Conservation (phyloP, 257 asterid species). For the Solanum gandarillasii region DNA sequence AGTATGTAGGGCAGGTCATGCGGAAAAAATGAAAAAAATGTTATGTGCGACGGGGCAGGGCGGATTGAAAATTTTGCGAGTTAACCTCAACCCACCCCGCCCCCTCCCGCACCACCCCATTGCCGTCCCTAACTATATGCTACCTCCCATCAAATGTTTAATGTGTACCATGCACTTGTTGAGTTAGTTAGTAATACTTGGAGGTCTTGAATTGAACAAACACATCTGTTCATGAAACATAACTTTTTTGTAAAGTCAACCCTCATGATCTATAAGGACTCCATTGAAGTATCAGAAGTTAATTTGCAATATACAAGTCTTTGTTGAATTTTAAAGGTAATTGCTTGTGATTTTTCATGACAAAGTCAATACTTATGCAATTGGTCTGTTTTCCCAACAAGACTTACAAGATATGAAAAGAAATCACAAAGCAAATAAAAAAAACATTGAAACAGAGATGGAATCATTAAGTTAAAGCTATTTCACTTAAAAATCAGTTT, state of each 20-base stretch:
- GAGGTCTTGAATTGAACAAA: neutral
- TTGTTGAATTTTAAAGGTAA: neutral
- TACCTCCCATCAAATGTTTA: neutral
- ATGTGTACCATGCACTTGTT: neutral
- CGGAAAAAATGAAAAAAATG: no score
- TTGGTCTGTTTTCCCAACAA: neutral
- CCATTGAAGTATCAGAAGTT: neutral
- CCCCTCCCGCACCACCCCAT: no score
- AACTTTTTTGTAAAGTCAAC: neutral
- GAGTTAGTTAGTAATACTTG: neutral
- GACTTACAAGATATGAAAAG: neutral
- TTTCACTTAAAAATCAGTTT: neutral
- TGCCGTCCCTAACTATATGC: no score
- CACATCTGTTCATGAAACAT: accelerated
- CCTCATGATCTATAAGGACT: neutral
- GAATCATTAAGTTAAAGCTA: neutral
- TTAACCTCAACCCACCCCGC: no score
- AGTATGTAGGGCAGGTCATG: no score
- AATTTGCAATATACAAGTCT: neutral
- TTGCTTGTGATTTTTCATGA: neutral
- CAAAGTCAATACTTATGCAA: neutral
- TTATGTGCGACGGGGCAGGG: no score
- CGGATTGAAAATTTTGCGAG: no score
- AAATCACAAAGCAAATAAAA: neutral
- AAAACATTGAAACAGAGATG: neutral